A percentile compares a stretch with the other conserved stretches of the same genome.
These are phyloP conservation scores for Mycena rebaudengoi DNA, from an alignment of 768 basidiomycete genomes.

Conservation along the genomic window DNA sequence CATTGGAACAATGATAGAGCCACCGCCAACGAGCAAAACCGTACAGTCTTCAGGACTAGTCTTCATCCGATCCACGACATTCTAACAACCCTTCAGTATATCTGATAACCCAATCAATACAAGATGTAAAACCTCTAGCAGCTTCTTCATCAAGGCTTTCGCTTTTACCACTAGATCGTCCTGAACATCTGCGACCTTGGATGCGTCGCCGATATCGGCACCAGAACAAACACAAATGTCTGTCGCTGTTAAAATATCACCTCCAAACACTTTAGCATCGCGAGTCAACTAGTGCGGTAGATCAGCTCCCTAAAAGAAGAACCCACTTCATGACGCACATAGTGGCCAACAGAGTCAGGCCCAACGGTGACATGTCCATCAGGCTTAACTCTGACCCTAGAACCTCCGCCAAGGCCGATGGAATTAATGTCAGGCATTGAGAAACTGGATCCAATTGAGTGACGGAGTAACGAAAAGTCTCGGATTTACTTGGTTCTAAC, in stretches of 20 bases:
- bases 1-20: slow-evolving; percentile 65
- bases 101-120: slow-evolving; percentile 2
- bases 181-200: slow-evolving; percentile 22
- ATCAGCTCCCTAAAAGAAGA: too few species aligned
- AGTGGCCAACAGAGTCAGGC: slow-evolving; percentile 72
- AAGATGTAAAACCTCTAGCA: slow-evolving; percentile 34
- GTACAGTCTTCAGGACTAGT: slow-evolving; percentile 64
- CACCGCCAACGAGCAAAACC: slow-evolving; percentile 72
- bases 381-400: slow-evolving; percentile 50
- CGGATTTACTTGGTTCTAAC: slow-evolving; percentile 62
- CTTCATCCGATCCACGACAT: slow-evolving; percentile 69
- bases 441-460: slow-evolving; percentile 40
- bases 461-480: neutral
- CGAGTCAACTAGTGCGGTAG: slow-evolving; percentile 45
- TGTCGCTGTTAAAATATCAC: slow-evolving; percentile 64
- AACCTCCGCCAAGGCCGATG: slow-evolving; percentile 73
- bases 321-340: slow-evolving; percentile 21
- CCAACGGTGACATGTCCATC: slow-evolving; percentile 58
- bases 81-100: slow-evolving; percentile 44
- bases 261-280: slow-evolving; percentile 65
- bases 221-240: slow-evolving; percentile 57
- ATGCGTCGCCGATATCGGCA: slow-evolving; percentile 28
- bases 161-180: slow-evolving; percentile 24
- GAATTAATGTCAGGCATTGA: slow-evolving; percentile 66
- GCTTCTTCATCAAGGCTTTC: slow-evolving; percentile 26